Base-by-base conservation (phyloP, 2,329 filamentous ascomycete species). In the Nigrospora oryzae region DNA sequence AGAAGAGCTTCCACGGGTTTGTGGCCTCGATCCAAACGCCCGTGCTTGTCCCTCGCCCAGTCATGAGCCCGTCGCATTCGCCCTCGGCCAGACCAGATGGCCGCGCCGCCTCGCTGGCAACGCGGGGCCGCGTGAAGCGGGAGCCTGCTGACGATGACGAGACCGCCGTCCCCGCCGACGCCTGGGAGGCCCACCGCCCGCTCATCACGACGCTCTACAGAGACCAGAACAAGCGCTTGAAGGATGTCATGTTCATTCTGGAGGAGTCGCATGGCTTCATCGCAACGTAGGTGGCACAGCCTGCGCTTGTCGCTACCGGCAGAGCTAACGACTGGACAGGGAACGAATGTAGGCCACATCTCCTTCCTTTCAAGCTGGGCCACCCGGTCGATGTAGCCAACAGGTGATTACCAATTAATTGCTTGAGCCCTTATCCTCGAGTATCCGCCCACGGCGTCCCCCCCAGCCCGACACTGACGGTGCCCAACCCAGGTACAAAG, bases 251-350 rank as follows among this genome's bases (percentile, higher is more conserved):
- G 34, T 16, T 14, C 11, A 36, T 36, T 16, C 14, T 60, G 56
- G 53, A 56, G 42, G 53, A 59, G 33, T 47, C 52, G 14, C 47
- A 60, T 42, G 93, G 62, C 53, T 86, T 82, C 50, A 81, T 74
- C 40, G 34, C 73, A 37, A 60, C 55, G 57, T 60, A 46, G 55
- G 57, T 55, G 5, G 34, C 41, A 14, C 12, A 16, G 34, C 15
- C 34, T 10, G 2, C 15, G 34, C 15, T 36, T 5, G 12, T 36
- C 34, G 23, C 38, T 12, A 33, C 37, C 17, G 31, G 28, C 14
- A 15, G 16, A 34, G 37, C 35, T 15, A 32, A n/a, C 31, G 30
- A 17, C 19, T 36, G 31, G 38, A 15, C 31, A 32, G 40, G 37
- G 41, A 30, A 19, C 39, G 11, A 32, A 41, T 33, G 34, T 28